Percentiles rank a stretch among this genome's conserved stretches.
These are phyloP conservation scores for Neonectria ditissima DNA, from an alignment of 2,329 filamentous ascomycete species.

Conservation along the genomic window DNA sequence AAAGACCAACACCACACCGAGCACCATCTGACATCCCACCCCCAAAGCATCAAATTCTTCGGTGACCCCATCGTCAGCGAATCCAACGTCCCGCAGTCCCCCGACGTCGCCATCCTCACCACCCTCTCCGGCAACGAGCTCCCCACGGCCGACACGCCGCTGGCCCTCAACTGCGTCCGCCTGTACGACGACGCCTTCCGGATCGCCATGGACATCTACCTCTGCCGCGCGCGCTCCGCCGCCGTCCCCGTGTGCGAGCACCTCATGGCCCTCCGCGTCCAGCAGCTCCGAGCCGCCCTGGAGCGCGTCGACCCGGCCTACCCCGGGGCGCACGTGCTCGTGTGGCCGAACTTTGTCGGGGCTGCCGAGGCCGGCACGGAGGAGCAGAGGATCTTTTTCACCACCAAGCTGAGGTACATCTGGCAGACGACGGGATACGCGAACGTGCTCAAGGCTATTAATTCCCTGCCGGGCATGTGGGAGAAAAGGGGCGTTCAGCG, in stretches of 20 bases:
- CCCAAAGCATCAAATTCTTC: constrained; percentile 26
- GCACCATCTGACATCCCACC: neutral
- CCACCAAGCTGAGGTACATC: constrained; percentile 11
- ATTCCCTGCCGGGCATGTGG: constrained; percentile 27
- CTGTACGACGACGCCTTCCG: constrained; percentile 26
- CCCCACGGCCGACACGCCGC: constrained; percentile 2
- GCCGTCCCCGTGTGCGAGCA: constrained; percentile 8
- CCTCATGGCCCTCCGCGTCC: constrained; percentile 15
- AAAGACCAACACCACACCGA: too few species aligned
- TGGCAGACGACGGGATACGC: constrained; percentile 25
- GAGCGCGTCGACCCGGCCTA: constrained; percentile 15
- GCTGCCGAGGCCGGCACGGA: constrained; percentile 20
- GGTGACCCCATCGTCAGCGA: constrained; percentile 13
- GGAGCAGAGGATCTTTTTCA: constrained; percentile 16
- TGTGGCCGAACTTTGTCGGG: constrained; percentile 26
- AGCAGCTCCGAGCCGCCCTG: constrained; percentile 7
- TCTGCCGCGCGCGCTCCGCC: constrained; percentile 17
- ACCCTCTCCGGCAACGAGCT: constrained; percentile 16
- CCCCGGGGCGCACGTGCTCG: constrained; percentile 25
- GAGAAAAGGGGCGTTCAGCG: constrained; percentile 19
- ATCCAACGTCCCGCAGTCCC: constrained; percentile 17
- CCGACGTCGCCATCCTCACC: constrained; percentile 11
- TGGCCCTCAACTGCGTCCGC: constrained; percentile 12
- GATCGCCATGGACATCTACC: constrained; percentile 26
- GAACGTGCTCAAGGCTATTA: constrained; percentile 25